Evolutionary conservation across 1,284 basidiomycete species (phyloP).

Genomic region (Inonotus hispidus): DNA sequence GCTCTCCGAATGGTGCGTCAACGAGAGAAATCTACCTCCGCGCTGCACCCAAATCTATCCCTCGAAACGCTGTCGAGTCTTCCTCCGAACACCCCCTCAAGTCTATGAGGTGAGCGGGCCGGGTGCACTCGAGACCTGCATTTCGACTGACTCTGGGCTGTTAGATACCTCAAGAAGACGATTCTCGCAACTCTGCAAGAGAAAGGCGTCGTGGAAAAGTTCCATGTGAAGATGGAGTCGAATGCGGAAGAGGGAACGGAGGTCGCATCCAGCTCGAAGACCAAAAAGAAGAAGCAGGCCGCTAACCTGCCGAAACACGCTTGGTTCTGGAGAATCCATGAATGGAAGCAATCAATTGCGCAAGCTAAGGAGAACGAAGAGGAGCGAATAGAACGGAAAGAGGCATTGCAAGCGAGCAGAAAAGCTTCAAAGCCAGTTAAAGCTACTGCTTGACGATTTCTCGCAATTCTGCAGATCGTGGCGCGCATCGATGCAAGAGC

Average conservation of each 20-base stretch:
- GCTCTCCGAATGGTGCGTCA: neutral
- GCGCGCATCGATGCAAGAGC: neutral
- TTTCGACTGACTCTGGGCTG: neutral
- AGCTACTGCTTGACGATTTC: neutral
- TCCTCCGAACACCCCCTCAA: neutral
- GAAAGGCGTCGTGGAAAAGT: constrained; percentile 11
- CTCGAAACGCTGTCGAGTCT: neutral
- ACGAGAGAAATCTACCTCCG: constrained; percentile 12
- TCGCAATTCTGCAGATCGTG: neutral
- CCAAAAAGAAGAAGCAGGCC: neutral
- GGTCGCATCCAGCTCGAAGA: neutral
- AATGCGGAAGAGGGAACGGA: neutral
- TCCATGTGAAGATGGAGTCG: neutral
- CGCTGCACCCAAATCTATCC: neutral
- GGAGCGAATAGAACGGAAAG: neutral
- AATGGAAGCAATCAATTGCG: neutral
- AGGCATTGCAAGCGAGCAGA: neutral
- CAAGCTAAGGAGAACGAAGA: neutral
- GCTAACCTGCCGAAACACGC: neutral
- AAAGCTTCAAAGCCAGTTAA: neutral
- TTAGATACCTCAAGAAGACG: constrained; percentile 12
- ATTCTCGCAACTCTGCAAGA: constrained; percentile 3
- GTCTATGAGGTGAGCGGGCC: neutral
- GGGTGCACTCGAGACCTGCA: too few relatives aligned
- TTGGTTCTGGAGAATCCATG: constrained; percentile 15